Evolutionary conservation across 2,329 filamentous ascomycete genomes (phyloP), one percentile per base, ranked within the genome.

Genomic region (Truncatella angustata): DNA sequence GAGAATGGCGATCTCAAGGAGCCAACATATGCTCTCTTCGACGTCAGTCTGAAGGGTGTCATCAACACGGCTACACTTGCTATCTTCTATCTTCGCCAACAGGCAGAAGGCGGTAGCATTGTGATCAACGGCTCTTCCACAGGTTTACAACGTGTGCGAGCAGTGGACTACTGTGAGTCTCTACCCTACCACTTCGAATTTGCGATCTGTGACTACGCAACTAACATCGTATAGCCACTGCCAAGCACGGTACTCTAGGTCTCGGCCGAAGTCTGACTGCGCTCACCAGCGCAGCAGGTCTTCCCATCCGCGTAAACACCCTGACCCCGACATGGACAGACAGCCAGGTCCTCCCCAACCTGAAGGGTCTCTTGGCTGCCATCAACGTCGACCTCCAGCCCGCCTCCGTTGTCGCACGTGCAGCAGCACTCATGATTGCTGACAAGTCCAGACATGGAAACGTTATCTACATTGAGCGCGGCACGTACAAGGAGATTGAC

Each of bases 201-300:
- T 26, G 24, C 24, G 12, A 9, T n/a, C 18, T n/a, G 21, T 18
- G 23, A 26, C 12, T 5, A 18, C 1, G 5, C 30, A 16, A 26
- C 46, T 49, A 16, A 49, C 46, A 21, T 21, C 7, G 4, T 11
- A 20, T 20, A 11, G 74, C 75, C 1, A 73, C 75, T 2, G 67
- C 79, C 24, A 85, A 85, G 53, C 77, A 82, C 50, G 81, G 73
- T 20, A 74, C 81, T 0, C 55, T 84, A 0, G 81, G 81, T 2
- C 74, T 81, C 50, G 70, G 78, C 20, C 73, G 80, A 24, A 74
- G 76, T 3, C 64, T 81, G 9, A 62, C 71, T 1, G 63, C 66
- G 3, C 63, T 73, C 3, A 56, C 80, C 3, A 56, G 60, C 11
- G 58, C 57, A 2, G 65, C 69, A 10, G 54, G 61, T 16, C 54